A percentile compares a stretch with the other conserved stretches of the same genome.
Evolutionary conservation across 331 rosid species (phyloP).

Genomic region (Acacia concinna): DNA sequence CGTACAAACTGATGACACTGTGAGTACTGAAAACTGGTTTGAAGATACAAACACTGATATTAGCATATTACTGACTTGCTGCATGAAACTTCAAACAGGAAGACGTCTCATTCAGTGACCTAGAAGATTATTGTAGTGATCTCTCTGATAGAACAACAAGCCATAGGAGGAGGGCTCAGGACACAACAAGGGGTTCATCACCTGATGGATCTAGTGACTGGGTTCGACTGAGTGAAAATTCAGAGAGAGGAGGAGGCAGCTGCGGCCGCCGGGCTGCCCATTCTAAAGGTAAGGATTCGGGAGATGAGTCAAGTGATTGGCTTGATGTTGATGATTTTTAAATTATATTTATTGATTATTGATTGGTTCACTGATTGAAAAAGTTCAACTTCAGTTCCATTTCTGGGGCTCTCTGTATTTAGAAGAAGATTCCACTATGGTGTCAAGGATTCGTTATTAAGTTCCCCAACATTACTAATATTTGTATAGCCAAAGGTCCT

Average conservation of each 20-base stretch:
- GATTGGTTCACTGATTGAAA: slow-evolving; percentile 35
- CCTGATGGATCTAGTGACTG: slow-evolving; percentile 71
- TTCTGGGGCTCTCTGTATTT: slow-evolving; percentile 35
- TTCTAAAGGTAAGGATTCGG: slow-evolving; percentile 65
- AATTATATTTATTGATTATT: slow-evolving; percentile 39
- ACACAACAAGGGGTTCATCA: slow-evolving; percentile 50
- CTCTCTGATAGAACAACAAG: slow-evolving; percentile 49
- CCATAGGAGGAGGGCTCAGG: slow-evolving; percentile 40
- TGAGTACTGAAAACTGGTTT: slow-evolving; percentile 44
- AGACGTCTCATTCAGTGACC: slow-evolving; percentile 79
- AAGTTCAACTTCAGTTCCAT: slow-evolving; percentile 27
- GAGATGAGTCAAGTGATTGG: slow-evolving; percentile 93
- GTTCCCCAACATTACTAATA: not conserved
- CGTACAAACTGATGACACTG: slow-evolving; percentile 50
- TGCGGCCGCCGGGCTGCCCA: slow-evolving; percentile 34
- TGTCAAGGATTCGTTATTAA: slow-evolving; percentile 6
- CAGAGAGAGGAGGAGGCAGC: slow-evolving; percentile 32
- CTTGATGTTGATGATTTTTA: slow-evolving; percentile 63
- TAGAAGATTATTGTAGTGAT: slow-evolving; percentile 61
- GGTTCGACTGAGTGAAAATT: slow-evolving; percentile 65
- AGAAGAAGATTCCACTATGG: slow-evolving; percentile 24
- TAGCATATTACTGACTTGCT: slow-evolving; percentile 37
- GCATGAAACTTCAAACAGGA: slow-evolving; percentile 48
- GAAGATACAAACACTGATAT: slow-evolving; percentile 47
- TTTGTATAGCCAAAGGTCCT: slow-evolving; percentile 6